A percentile compares a stretch with the other conserved stretches of the same genome.
Evolutionary conservation across 139 green algal genomes (phyloP).

Genomic region (Tetradesmus lagerheimii): DNA sequence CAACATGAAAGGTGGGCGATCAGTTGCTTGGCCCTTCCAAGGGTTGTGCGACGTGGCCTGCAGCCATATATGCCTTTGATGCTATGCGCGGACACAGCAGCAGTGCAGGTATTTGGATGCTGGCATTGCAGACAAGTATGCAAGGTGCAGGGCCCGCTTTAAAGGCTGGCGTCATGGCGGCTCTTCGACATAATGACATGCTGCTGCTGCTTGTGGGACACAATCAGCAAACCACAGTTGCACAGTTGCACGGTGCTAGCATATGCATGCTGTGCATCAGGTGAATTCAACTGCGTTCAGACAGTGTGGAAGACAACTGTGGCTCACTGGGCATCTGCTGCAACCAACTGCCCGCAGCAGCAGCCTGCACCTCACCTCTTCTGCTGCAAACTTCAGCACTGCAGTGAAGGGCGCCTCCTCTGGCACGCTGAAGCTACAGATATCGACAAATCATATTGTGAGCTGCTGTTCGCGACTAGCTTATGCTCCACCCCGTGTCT

Average conservation of each 20-base stretch:
- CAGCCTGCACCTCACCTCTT: slow-evolving; percentile 83
- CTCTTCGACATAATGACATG: too few relatives aligned
- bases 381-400: slow-evolving; percentile 97
- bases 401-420: slow-evolving; percentile 98
- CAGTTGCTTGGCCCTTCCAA: too few relatives aligned
- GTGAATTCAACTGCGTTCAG: neutral
- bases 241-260: too few relatives aligned
- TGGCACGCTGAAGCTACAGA: slow-evolving; percentile 91
- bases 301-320: neutral
- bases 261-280: neutral
- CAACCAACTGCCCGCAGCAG: neutral
- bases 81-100: too few relatives aligned
- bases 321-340: neutral
- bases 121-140: too few relatives aligned
- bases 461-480: neutral
- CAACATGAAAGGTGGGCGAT: neutral
- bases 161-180: too few relatives aligned
- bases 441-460: neutral
- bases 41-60: too few relatives aligned
- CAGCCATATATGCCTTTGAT: too few relatives aligned
- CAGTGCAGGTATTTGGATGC: too few relatives aligned
- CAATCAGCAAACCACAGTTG: too few relatives aligned
- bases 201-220: too few relatives aligned
- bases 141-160: too few relatives aligned
- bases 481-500: neutral